Conservation (phyloP, 148 eudicot genomes). For the Rhododendron kiyosumense region DNA sequence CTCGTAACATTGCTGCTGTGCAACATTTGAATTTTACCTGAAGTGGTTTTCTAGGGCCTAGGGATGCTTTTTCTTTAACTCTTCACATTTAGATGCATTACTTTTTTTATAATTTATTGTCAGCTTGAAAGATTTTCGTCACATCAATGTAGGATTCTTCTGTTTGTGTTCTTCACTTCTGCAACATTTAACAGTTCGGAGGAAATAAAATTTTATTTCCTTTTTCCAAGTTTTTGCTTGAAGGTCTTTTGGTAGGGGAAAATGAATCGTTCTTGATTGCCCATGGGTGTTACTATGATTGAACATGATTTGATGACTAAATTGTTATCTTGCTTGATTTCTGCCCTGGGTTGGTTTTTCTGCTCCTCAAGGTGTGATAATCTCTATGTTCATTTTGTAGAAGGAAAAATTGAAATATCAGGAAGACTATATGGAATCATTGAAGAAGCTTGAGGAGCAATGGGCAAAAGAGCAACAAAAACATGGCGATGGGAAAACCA, state of each 20-base stretch:
- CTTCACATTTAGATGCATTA: neutral
- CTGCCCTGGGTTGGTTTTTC: neutral
- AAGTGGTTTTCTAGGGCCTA: neutral
- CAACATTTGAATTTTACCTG: neutral
- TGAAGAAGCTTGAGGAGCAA: conserved; percentile 72
- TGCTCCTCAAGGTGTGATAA: conserved; percentile 6
- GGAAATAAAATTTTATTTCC: neutral
- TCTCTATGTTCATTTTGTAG: conserved; percentile 32
- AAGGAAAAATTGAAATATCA: conserved; percentile 55
- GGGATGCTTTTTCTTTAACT: neutral
- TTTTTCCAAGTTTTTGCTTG: neutral
- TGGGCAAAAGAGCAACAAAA: conserved; percentile 44
- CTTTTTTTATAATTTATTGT: neutral
- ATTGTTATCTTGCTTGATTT: neutral
- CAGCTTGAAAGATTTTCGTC: neutral
- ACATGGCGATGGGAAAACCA: conserved; percentile 32
- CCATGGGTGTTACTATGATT: neutral
- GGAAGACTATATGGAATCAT: conserved; percentile 57
- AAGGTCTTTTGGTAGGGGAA: neutral
- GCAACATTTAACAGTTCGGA: neutral
- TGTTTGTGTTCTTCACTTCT: neutral
- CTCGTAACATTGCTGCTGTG: neutral
- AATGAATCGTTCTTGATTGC: neutral
- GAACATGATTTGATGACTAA: neutral
- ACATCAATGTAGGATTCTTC: neutral